Evolutionary conservation across 2,329 filamentous ascomycete genomes (phyloP).

Genomic region (Cercospora beticola): DNA sequence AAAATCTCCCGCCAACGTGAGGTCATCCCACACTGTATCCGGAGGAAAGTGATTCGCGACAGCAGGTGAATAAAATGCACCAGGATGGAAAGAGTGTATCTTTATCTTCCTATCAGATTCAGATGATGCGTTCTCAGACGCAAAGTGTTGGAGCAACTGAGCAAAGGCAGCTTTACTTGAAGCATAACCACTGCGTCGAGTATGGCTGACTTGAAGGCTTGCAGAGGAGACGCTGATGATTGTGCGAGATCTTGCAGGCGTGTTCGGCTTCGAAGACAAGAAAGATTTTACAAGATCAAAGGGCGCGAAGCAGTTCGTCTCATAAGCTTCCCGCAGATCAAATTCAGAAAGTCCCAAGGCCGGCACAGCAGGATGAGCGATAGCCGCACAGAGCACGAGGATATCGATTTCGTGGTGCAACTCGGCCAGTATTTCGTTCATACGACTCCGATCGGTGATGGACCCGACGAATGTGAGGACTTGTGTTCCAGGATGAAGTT

Average conservation of each 20-base stretch:
- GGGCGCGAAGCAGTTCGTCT: slow-evolving; percentile 38
- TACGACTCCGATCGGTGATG: slow-evolving; percentile 25
- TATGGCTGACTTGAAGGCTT: slow-evolving; percentile 36
- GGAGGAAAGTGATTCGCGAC: not conserved
- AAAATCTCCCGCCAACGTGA: slow-evolving; percentile 31
- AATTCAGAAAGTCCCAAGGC: slow-evolving; percentile 35
- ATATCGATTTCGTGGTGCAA: slow-evolving; percentile 35
- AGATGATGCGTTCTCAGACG: not conserved
- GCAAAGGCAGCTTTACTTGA: slow-evolving; percentile 20
- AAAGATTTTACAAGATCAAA: slow-evolving; percentile 41
- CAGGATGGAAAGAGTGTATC: slow-evolving; percentile 21
- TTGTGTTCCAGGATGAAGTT: slow-evolving; percentile 36
- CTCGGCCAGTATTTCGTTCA: slow-evolving; percentile 30
- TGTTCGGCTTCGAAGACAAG: slow-evolving; percentile 34
- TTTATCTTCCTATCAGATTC: not conserved
- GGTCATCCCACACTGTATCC: slow-evolving; percentile 21
- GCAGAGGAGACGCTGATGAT: slow-evolving; percentile 41
- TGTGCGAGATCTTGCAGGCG: slow-evolving; percentile 24
- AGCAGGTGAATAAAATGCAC: slow-evolving; percentile 10
- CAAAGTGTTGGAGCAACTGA: slow-evolving; percentile 11
- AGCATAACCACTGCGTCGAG: slow-evolving; percentile 15
- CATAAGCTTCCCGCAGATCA: slow-evolving; percentile 39
- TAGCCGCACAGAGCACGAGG: slow-evolving; percentile 44
- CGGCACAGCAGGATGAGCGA: slow-evolving; percentile 33
- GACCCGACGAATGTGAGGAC: slow-evolving; percentile 38